Evolutionary conservation across 257 asterid genomes (phyloP), one percentile per base, ranked within the genome.

Genomic region (Nicotiana sylvestris): DNA sequence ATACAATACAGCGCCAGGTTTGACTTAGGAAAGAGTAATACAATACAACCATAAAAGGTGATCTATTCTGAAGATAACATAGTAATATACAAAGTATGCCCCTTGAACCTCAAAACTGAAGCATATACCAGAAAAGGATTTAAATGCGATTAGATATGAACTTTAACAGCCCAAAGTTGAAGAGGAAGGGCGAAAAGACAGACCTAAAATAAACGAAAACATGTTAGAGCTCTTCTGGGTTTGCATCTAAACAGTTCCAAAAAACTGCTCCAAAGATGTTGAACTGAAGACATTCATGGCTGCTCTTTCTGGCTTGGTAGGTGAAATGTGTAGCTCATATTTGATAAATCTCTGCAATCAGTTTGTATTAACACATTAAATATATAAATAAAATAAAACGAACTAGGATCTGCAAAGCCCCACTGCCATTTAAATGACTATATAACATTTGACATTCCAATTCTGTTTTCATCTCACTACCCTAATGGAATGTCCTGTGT

Each of bases 311-410:
- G 88, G 87, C 88, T 93, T 91, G 53, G 51, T 81, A 13, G 96
- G 90, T 21, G 98, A 90, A 82, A 96, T 61, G 83, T 94, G 91
- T 66, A 96, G 98, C 84, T 91, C 95, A 81, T 91, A 91, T 86
- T 86, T 94, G 92, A 96, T 96, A 91, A 96, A 96, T 85, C 99
- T 92, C 99, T 96, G 96, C 66, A 85, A 67, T 56, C 85, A 78
- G 58, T 43, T 39, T 2, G 78, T 70, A 70, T 21, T n/a, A 70
- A 70, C n/a, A 10, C 58, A 70, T 43, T 49, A 70, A 3, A 82
- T 1, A 25, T 33, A 33, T 33, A 3, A 55, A 17, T 46, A 35
- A 43, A 15, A 27, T 5, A 81, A 18, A 62, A 62, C 4, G 8
- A 53, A 65, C n/a, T 64, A 10, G 1, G 27, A n/a, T 78, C 35